A percentile compares a stretch with the other conserved stretches of the same genome.
Conservation (phyloP, 768 basidiomycete species). For the Jaapia argillacea region DNA sequence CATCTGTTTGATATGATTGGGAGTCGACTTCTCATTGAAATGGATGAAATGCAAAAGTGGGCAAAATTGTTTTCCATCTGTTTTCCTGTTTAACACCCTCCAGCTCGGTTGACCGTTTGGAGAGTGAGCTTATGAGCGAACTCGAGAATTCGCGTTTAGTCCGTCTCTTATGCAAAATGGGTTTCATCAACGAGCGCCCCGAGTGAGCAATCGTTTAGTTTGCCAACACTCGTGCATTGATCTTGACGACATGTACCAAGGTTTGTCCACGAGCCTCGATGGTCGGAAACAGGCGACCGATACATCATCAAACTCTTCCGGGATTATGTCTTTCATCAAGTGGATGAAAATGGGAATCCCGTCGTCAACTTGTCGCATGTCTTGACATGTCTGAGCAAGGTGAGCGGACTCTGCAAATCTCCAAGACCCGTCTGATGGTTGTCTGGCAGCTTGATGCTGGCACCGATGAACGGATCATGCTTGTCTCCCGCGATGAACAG, state of each 20-base stretch:
- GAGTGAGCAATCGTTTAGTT: slow-evolving; percentile 50
- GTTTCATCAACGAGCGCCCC: slow-evolving; percentile 98
- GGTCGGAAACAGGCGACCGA: slow-evolving; percentile 97
- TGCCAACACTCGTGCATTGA: background rate
- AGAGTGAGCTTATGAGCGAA: slow-evolving; percentile 77
- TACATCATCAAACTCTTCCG: slow-evolving; percentile 98
- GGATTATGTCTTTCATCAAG: slow-evolving; percentile 97
- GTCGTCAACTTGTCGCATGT: slow-evolving; percentile 89
- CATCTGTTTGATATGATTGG: slow-evolving; percentile 78
- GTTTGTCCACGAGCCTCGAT: slow-evolving; percentile 90
- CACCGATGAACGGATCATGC: slow-evolving; percentile 89
- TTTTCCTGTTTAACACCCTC: slow-evolving; percentile 1
- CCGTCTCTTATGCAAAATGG: slow-evolving; percentile 84
- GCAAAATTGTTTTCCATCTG: too few species aligned
- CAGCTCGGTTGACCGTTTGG: slow-evolving; percentile 75
- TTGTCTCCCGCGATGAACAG: slow-evolving; percentile 92
- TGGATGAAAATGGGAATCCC: slow-evolving; percentile 84
- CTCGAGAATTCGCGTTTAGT: slow-evolving; percentile 92
- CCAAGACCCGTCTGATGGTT: background rate
- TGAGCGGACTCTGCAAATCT: slow-evolving; percentile 20
- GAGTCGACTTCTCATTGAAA: slow-evolving; percentile 60
- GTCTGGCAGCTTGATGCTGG: slow-evolving; percentile 75
- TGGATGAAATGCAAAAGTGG: slow-evolving; percentile 80
- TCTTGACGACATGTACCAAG: slow-evolving; percentile 25
- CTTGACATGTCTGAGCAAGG: slow-evolving; percentile 89